A percentile compares a stretch with the other conserved stretches of the same genome.
Conservation (phyloP, 306 rosid species). For the Trichosanthes cucumerina region DNA sequence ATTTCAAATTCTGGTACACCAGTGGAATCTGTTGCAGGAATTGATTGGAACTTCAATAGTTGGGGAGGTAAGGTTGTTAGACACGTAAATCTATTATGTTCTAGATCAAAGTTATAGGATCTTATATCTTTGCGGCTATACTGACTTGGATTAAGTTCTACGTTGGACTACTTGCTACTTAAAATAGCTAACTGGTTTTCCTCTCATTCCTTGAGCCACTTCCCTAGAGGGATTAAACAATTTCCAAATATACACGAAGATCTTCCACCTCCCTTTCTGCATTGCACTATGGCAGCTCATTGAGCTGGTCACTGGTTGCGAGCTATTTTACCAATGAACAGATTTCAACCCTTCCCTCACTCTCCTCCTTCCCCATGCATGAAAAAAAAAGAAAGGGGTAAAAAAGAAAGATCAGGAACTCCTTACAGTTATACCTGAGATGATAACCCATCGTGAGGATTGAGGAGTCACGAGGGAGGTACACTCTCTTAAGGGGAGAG, state of each 20-base stretch:
- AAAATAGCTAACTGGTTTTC: not conserved
- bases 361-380: not conserved
- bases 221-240: not conserved
- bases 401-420: not conserved
- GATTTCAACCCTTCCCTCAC: not conserved
- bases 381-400: not conserved
- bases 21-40: conserved; percentile 51
- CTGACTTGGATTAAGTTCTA: not conserved
- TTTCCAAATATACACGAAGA: no score
- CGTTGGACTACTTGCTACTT: not conserved
- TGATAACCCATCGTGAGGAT: not conserved
- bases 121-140: not conserved
- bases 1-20: conserved; percentile 16
- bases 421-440: not conserved
- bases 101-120: not conserved
- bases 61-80: conserved; percentile 70
- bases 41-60: conserved; percentile 84
- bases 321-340: not conserved
- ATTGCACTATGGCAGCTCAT: not conserved
- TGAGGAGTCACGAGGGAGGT: not conserved
- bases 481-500: not conserved
- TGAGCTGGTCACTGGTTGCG: not conserved
- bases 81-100: not conserved
- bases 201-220: not conserved
- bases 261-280: not conserved